Evolutionary conservation across 2,329 filamentous ascomycete genomes (phyloP).

Genomic region (Colletotrichum cuscutae): DNA sequence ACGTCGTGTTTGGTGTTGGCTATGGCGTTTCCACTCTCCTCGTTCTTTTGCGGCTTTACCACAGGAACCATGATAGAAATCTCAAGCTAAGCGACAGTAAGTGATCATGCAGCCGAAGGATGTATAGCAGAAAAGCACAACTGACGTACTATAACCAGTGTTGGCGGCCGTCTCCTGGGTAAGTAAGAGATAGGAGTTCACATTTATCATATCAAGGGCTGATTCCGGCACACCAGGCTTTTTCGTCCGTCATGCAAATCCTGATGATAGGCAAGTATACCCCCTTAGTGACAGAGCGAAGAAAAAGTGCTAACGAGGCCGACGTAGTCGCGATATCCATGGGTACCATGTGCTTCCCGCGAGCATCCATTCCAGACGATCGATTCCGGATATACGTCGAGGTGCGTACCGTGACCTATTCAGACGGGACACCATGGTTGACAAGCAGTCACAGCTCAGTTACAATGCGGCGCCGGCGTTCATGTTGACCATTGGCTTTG

Average conservation of each 20-base stretch:
- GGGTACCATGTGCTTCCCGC: neutral
- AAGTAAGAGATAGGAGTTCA: neutral
- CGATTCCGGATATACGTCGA: neutral
- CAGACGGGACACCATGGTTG: neutral
- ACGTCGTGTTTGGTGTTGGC: neutral
- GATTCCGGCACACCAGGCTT: neutral
- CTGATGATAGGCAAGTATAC: neutral
- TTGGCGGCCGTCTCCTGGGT: neutral
- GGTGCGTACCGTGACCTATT: neutral
- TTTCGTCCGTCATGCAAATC: neutral
- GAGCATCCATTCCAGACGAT: neutral
- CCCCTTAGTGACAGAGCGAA: neutral
- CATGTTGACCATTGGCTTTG: neutral
- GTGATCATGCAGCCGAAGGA: neutral
- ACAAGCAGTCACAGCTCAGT: neutral
- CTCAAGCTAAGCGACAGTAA: neutral
- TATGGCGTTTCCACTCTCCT: neutral
- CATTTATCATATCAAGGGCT: neutral
- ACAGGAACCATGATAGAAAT: neutral
- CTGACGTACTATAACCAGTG: neutral
- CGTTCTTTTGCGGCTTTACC: neutral
- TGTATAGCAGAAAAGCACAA: neutral
- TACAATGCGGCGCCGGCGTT: neutral
- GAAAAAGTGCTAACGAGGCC: neutral
- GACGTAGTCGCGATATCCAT: neutral